These are phyloP conservation scores for Metschnikowia proteae DNA, from an alignment of 805 yeast genomes.

Conservation along the genomic window DNA sequence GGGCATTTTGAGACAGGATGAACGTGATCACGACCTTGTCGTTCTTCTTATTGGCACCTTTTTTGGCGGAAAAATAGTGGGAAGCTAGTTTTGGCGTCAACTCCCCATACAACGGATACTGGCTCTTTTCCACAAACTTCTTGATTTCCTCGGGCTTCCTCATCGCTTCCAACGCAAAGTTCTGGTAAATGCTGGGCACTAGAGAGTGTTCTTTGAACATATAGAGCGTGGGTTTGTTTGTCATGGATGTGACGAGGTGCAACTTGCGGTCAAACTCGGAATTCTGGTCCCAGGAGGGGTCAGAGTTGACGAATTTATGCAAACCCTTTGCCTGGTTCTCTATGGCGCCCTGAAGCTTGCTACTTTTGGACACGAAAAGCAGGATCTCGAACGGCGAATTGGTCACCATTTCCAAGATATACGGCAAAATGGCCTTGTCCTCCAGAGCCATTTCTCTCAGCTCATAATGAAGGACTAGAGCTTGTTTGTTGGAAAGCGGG, in stretches of 20 bases:
- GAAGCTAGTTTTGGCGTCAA: slow-evolving; percentile 39
- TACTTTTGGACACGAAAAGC: slow-evolving; percentile 50
- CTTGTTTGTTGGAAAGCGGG: slow-evolving; percentile 41
- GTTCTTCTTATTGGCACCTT: slow-evolving; percentile 18
- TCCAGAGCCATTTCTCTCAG: slow-evolving; percentile 50
- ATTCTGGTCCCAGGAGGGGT: slow-evolving; percentile 26
- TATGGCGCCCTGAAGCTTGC: slow-evolving; percentile 35
- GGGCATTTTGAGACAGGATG: slow-evolving; percentile 38
- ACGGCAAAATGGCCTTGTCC: slow-evolving; percentile 59
- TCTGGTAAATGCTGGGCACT: slow-evolving; percentile 51
- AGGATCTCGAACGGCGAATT: slow-evolving; percentile 52
- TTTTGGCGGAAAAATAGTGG: slow-evolving; percentile 31
- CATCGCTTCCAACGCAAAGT: slow-evolving; percentile 60
- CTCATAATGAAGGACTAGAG: slow-evolving; percentile 54
- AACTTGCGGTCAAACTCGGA: slow-evolving; percentile 42
- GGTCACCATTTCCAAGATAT: slow-evolving; percentile 57
- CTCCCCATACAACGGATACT: slow-evolving; percentile 52
- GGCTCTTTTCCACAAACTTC: slow-evolving; percentile 47
- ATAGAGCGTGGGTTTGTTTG: slow-evolving; percentile 60
- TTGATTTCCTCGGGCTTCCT: slow-evolving; percentile 47
- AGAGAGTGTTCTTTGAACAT: slow-evolving; percentile 56
- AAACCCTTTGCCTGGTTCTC: slow-evolving; percentile 40
- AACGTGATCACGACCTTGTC: slow-evolving; percentile 50
- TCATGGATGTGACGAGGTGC: slow-evolving; percentile 47
- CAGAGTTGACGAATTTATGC: slow-evolving; percentile 43